phyloP scores from a whole-genome alignment of 1,284 basidiomycete genomes.

The Cutaneotrichosporon mucoides region DNA sequence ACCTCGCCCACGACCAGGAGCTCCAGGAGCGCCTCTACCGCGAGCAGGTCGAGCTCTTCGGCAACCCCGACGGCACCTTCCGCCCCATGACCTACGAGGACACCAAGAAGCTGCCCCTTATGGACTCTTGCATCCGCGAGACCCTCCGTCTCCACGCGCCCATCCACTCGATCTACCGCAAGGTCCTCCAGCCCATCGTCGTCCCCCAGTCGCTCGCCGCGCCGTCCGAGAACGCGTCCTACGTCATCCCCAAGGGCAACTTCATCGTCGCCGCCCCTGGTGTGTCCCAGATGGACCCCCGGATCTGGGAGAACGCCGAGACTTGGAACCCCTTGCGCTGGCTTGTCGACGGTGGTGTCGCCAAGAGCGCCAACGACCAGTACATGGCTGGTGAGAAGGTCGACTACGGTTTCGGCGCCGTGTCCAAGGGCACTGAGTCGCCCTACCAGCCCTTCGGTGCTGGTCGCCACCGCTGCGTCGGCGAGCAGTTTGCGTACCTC shows the following conservation, averaged over 20 bases:
- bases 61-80: conserved; percentile 73
- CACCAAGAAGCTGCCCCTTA: conserved; percentile 71
- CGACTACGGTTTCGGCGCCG: conserved; percentile 92
- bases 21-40: conserved; percentile 76
- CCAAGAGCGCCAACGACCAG: conserved; percentile 66
- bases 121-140: conserved; percentile 88
- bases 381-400: conserved; percentile 78
- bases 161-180: conserved; percentile 74
- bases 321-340: conserved; percentile 81
- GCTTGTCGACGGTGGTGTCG: conserved; percentile 72
- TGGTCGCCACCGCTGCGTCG: conserved; percentile 67
- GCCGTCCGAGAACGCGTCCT: conserved; percentile 64
- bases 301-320: conserved; percentile 69
- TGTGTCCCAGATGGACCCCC: conserved; percentile 81
- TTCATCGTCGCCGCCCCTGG: conserved; percentile 87
- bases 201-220: conserved; percentile 77
- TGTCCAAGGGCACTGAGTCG: conserved; percentile 86
- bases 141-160: conserved; percentile 89
- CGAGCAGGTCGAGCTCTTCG: conserved; percentile 83
- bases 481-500: conserved; percentile 79
- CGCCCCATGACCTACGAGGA: conserved; percentile 82
- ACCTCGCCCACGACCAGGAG: conserved; percentile 75
- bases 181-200: conserved; percentile 76
- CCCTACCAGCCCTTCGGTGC: conserved; percentile 96
- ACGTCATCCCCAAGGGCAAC: conserved; percentile 87